A percentile compares a stretch with the other conserved stretches of the same genome.
Evolutionary conservation across 306 rosid species (phyloP).

Genomic region (Lotus japonicus): DNA sequence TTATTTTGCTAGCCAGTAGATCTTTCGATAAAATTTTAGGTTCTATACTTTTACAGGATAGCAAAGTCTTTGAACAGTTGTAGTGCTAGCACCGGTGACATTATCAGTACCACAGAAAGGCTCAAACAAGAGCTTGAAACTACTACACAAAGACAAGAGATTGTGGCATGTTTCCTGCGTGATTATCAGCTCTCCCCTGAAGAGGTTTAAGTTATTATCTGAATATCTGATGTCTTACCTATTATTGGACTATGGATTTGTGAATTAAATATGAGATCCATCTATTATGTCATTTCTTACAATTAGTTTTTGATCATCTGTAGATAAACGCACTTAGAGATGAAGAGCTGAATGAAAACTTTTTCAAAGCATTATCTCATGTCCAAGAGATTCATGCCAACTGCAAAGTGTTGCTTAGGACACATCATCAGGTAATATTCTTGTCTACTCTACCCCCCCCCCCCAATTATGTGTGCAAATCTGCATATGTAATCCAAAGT

Average conservation of each 20-base stretch:
- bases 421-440: constrained; percentile 83
- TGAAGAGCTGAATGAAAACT: constrained; percentile 65
- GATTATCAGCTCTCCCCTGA: constrained; percentile 86
- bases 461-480: background rate
- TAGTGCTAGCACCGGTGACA: constrained; percentile 80
- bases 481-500: background rate
- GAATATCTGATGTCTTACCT: constrained; percentile 5
- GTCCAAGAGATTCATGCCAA: constrained; percentile 96
- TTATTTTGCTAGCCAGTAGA: background rate
- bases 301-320: constrained; percentile 19
- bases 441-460: background rate
- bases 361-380: constrained; percentile 91
- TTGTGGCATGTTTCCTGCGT: constrained; percentile 81
- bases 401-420: constrained; percentile 83
- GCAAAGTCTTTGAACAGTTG: constrained; percentile 70
- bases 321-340: constrained; percentile 83
- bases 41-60: constrained; percentile 38
- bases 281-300: constrained; percentile 7
- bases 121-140: constrained; percentile 79
- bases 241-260: background rate
- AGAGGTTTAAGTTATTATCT: constrained; percentile 46
- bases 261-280: background rate
- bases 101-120: constrained; percentile 81
- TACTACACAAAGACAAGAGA: constrained; percentile 84
- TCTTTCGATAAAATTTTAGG: background rate